Conservation (phyloP, 2,329 filamentous ascomycete species). For the Exophiala viscosa region DNA sequence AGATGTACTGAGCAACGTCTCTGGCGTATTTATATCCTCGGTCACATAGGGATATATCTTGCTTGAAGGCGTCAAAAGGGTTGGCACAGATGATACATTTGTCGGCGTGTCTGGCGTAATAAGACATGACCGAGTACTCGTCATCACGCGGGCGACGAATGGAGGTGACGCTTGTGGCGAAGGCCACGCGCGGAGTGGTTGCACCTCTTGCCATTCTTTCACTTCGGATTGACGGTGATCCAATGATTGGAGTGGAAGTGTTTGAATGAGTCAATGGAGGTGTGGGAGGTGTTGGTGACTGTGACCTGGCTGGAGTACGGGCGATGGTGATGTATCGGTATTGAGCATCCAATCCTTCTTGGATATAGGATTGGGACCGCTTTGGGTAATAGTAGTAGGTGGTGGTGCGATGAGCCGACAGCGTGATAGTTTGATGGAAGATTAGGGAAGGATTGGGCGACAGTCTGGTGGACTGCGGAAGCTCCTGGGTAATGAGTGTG, state of each 20-base stretch:
- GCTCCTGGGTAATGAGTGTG: background rate
- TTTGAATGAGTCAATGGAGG: slow-evolving; percentile 22
- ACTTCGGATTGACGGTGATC: slow-evolving; percentile 17
- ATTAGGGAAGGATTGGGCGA: background rate
- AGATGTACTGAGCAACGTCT: slow-evolving; percentile 37
- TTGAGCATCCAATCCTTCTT: slow-evolving; percentile 5
- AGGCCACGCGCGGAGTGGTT: slow-evolving; percentile 24
- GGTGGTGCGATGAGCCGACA: slow-evolving; percentile 26
- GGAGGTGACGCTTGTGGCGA: slow-evolving; percentile 24
- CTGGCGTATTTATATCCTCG: slow-evolving; percentile 33
- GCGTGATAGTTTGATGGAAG: slow-evolving; percentile 15
- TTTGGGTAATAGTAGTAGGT: slow-evolving; percentile 27
- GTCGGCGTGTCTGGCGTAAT: slow-evolving; percentile 35
- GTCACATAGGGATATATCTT: slow-evolving; percentile 34
- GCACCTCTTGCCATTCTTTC: slow-evolving; percentile 20
- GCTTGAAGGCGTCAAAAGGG: slow-evolving; percentile 31
- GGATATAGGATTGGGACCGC: slow-evolving; percentile 6
- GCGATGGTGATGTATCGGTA: slow-evolving; percentile 24
- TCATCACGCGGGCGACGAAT: slow-evolving; percentile 31
- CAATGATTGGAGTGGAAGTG: slow-evolving; percentile 18
- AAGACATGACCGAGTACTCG: slow-evolving; percentile 35
- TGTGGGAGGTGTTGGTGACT: slow-evolving; percentile 12
- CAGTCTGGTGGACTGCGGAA: slow-evolving; percentile 18
- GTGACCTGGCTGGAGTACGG: slow-evolving; percentile 13
- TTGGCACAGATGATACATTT: slow-evolving; percentile 34